These are phyloP conservation scores for Amaranthus tricolor DNA, from an alignment of 179 eudicot species.

Conservation along the genomic window DNA sequence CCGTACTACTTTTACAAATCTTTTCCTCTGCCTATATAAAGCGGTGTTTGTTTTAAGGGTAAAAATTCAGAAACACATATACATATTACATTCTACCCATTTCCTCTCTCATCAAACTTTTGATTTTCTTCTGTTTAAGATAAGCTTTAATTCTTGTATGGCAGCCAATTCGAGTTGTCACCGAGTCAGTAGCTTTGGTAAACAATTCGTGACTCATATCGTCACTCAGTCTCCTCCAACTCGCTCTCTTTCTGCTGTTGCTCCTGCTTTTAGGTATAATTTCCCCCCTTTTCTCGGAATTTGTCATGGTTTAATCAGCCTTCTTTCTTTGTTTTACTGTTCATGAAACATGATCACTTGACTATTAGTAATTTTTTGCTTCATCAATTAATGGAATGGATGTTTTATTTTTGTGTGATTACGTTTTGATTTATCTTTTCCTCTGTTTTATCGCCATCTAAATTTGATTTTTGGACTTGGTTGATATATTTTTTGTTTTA, in stretches of 20 bases:
- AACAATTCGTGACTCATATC: slow-evolving; percentile 45
- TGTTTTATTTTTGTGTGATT: not conserved
- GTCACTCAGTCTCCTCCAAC: slow-evolving; percentile 16
- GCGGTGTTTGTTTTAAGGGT: not conserved
- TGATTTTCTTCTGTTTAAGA: not conserved
- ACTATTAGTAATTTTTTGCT: not conserved
- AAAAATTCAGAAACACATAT: not conserved
- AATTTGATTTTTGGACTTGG: not conserved
- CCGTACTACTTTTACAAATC: not conserved
- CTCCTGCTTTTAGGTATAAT: slow-evolving; percentile 40
- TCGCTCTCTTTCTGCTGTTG: slow-evolving; percentile 18
- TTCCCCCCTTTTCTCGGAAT: too few relatives aligned
- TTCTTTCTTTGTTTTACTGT: not conserved
- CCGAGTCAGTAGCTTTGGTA: slow-evolving; percentile 40
- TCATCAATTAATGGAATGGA: not conserved
- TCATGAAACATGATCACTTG: not conserved
- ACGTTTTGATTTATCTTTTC: not conserved
- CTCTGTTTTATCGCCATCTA: not conserved
- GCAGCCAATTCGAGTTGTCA: slow-evolving; percentile 51
- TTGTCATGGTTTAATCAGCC: not conserved
- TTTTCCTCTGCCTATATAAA: slow-evolving; percentile 1
- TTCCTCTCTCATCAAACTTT: not conserved
- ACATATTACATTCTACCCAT: not conserved
- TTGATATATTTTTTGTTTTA: too few relatives aligned
- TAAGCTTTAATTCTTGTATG: slow-evolving; percentile 36